Conservation (phyloP, 2,329 filamentous ascomycete species). For the Pleomassaria siparia region DNA sequence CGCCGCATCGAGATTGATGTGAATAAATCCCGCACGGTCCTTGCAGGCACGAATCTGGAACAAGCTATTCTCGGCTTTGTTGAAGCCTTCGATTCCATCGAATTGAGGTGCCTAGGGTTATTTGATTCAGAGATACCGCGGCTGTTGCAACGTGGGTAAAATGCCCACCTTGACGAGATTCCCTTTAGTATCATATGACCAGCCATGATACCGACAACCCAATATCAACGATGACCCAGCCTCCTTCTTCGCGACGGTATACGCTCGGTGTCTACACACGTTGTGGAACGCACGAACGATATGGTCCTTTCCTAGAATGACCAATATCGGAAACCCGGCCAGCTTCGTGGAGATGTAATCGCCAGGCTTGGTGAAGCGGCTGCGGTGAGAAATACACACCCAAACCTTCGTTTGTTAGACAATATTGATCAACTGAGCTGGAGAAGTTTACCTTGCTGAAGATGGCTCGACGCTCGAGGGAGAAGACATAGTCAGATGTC, state of each 20-base stretch:
- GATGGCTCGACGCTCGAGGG: conserved; percentile 50
- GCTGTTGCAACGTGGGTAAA: background rate
- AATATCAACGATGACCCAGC: conserved; percentile 38
- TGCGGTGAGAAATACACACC: conserved; percentile 41
- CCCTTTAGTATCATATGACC: conserved; percentile 46
- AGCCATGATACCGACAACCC: conserved; percentile 48
- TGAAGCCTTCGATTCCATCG: conserved; percentile 40
- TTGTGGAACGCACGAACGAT: conserved; percentile 45
- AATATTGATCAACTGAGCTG: background rate
- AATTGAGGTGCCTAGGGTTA: conserved; percentile 39
- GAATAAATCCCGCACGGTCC: conserved; percentile 28
- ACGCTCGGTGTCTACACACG: conserved; percentile 47
- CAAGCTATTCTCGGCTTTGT: conserved; percentile 37
- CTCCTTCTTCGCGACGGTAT: conserved; percentile 39
- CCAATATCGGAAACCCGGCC: conserved; percentile 41
- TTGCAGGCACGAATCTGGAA: conserved; percentile 29
- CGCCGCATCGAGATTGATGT: conserved; percentile 30
- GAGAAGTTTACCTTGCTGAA: conserved; percentile 47
- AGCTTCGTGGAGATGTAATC: conserved; percentile 40
- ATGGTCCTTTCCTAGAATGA: conserved; percentile 39
- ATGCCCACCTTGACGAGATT: conserved; percentile 37
- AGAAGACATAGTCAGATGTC: conserved; percentile 41
- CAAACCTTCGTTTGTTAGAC: conserved; percentile 31
- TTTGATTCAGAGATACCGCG: background rate
- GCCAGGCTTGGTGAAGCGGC: conserved; percentile 39